Base-by-base conservation (phyloP, 495 filamentous ascomycete genomes). In the Venustampulla echinocandica region DNA sequence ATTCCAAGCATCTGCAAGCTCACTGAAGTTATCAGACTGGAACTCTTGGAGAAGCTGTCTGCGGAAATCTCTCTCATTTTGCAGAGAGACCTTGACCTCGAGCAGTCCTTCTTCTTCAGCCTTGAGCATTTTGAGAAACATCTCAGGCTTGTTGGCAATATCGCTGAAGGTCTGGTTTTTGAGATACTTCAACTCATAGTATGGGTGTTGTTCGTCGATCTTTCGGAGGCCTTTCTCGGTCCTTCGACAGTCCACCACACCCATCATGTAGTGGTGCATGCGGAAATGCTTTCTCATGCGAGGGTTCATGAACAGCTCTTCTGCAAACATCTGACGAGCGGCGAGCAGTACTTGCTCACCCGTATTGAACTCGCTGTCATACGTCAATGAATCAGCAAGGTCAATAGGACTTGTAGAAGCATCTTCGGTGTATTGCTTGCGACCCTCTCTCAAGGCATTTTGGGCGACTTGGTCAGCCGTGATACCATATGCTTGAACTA, bases 171-270 rank as follows among this genome's bases (percentile, higher is more conserved):
- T 83, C 59, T 95, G 88, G 54, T 92, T 85, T 28, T 85, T 76
- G 14, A 97, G 80, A 50, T 98, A 98, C 57, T 98, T 98, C 68
- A 98, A 90, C 61, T 95, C 92, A 61, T 95, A 95, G 63, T 92
- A 97, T 0, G 86, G 88, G 58, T 96, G 87, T 25, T 94, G 80
- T 40, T 97, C 93, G 50, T 95, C 90, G 55, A 98, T 97, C 57
- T 84, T 84, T 25, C 82, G 82, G n/a, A 93, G 69, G 21, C 92
- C 92, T 61, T 96, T 97, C 37, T 95, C 89, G 7, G 92, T 98
- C 42, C 90, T 80, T 50, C 78, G 77, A 58, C 90, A 92, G 64
- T 89, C 87, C 43, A 97, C 76, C 24, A 82, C 71, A 24, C 86
- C 87, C 49, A 80, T 80, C 60, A 75, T 73, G 59, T 96, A 98